These are phyloP conservation scores for Jasminum sambac DNA, from an alignment of 257 asterid species.

Conservation along the genomic window DNA sequence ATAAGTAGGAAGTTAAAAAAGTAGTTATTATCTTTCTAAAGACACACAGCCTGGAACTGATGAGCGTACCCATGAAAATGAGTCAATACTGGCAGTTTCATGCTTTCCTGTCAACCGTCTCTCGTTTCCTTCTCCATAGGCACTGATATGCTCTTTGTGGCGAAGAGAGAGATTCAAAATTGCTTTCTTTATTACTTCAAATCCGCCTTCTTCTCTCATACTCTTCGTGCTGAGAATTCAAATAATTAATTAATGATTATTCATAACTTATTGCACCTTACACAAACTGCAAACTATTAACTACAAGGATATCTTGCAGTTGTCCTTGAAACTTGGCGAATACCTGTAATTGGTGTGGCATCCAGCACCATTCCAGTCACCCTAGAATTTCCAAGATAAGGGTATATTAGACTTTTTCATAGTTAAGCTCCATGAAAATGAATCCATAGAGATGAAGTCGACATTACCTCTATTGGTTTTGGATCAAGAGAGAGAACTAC, in stretches of 20 bases:
- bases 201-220: slow-evolving; percentile 98
- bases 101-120: slow-evolving; percentile 97
- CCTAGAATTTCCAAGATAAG: slow-evolving; percentile 39
- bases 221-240: slow-evolving; percentile 70
- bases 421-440: background rate
- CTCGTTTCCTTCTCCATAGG: slow-evolving; percentile 98
- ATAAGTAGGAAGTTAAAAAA: background rate
- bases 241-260: background rate
- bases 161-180: slow-evolving; percentile 90
- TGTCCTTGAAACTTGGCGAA: slow-evolving; percentile 5
- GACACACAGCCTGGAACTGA: background rate
- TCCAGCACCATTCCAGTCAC: slow-evolving; percentile 99
- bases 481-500: slow-evolving; percentile 93
- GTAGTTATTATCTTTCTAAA: background rate
- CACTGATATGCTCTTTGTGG: slow-evolving; percentile 89
- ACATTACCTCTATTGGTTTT: slow-evolving; percentile 79
- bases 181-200: slow-evolving; percentile 91
- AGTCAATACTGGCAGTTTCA: slow-evolving; percentile 84
- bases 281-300: slow-evolving; percentile 5
- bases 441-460: background rate
- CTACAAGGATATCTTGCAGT: background rate
- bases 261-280: slow-evolving; percentile 10
- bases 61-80: slow-evolving; percentile 83
- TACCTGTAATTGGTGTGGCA: slow-evolving; percentile 94
- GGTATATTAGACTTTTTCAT: slow-evolving; percentile 15